Base-by-base conservation (phyloP, 2,329 filamentous ascomycete species). In the Ceratocystis variospora region DNA sequence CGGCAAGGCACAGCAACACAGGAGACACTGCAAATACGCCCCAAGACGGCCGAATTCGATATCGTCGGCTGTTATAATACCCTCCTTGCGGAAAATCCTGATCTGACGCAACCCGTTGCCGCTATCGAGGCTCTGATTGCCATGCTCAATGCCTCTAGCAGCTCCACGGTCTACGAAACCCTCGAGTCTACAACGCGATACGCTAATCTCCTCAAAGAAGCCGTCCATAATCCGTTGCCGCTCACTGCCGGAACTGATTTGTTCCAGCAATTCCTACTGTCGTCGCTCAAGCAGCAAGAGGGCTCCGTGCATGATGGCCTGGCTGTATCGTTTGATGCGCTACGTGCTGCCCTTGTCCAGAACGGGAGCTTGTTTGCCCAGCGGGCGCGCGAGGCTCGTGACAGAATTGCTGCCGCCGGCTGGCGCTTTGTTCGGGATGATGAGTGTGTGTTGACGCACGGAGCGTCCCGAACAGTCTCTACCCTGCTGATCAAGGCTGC, bases 81-180 rank as follows among this genome's bases (percentile, higher is more conserved):
- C 68, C 79, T 84, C 68, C 80, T 85, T 62, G 74, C 77, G 68
- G 78, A 81, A 63, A 91, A 97, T 74, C 82, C 88, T 10, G 89
- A 96, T 69, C 82, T 97, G 64, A 96, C 93, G 45, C 96, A 96
- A 84, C 92, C 94, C 69, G 89, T 99, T 66, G 94, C 94, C 22
- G 91, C 92, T 68, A 96, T 96, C 73, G 90, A 96, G 77, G 87
- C 91, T 33, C 82, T 99, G 68, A 94, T 97, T 71, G 85, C 88
- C 73, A 87, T 94, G 68, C 88, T 97, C 68, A 87, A 87, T 73
- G 83, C 88, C 70, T 88, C 87, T 59, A 86, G 87, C 69, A 87
- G 90, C 5, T 88, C 87, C 25, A 99, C 94, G 67, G 90, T 96
- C 72, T 93, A 88, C 77, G 94, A 99, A 79, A 96, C 93, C 45